Evolutionary conservation across 352 stramenopile species (phyloP), one percentile per base, ranked within the genome.

Genomic region (Pythium aristosporum): DNA sequence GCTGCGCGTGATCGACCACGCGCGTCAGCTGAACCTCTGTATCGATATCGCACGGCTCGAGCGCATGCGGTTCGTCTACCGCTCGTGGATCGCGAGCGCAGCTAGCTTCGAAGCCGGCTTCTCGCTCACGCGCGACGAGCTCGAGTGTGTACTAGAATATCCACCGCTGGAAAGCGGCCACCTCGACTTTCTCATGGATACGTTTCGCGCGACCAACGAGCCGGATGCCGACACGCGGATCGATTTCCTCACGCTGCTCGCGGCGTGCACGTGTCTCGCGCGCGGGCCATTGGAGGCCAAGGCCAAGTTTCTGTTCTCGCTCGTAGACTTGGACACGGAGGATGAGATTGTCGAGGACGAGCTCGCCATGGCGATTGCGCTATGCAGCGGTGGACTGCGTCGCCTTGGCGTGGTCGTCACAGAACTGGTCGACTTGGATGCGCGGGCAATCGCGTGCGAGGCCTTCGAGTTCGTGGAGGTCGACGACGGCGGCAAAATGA

Each of bases 291-390:
- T 91, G 4, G 75, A 72, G 20, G 75, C 79, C 36, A 88, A 85
- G 55, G 73, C 72, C 48, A 68, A 65, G 18, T 80, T 91, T 36
- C 59, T 92, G 2, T 92, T 92, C 65, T 51, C 72, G 39, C 71
- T 91, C 48, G 78, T 90, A 41, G 84, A 91, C 58, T 68, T 92
- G 47, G 82, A 92, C 57, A 80, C 69, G 1, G 84, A 92, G 51
- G 84, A 92, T 66, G 84, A 92, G 58, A 82, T 90, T 43, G 74
- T 82, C 60, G 80, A 89, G 59, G 73, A 80, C 34, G 82, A 91
- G 65, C 68, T 93, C 47, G 82, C 79, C 25, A 73, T 93, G 51
- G 60, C 88, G 4, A 69, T 93, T n/a, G 76, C 75, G 12, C 65
- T 79, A 8, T 87, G 74, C 44, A 77, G 58, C 37, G 65, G 79